Conservation (phyloP, 1,284 basidiomycete species). For the Tremellales sp. region DNA sequence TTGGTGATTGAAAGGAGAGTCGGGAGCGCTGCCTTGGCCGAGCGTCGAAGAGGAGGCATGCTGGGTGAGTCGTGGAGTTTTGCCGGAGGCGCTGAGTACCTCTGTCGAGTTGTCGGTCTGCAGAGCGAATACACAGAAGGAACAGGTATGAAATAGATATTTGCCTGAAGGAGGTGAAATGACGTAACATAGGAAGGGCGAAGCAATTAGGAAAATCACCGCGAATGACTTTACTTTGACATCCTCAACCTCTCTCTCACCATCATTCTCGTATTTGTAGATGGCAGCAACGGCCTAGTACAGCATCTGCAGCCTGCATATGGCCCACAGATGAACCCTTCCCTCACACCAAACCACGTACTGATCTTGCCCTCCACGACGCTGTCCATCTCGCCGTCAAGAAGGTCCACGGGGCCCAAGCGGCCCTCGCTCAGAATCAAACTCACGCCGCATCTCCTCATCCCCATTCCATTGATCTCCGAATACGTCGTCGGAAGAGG, state of each 20-base stretch:
- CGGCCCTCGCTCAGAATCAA: conserved; percentile 14
- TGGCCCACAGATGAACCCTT: neutral
- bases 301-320: neutral
- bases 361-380: conserved; percentile 1
- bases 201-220: neutral
- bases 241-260: conserved; percentile 9
- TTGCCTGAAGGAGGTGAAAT: neutral
- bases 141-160: neutral
- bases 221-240: conserved; percentile 6
- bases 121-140: neutral
- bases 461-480: conserved; percentile 15
- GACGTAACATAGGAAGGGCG: neutral
- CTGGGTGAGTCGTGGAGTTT: neutral
- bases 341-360: neutral
- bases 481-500: conserved; percentile 7
- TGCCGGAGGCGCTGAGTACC: neutral
- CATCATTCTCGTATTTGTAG: conserved; percentile 3
- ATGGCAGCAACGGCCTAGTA: neutral
- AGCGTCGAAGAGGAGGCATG: conserved; percentile 17
- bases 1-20: conserved; percentile 38
- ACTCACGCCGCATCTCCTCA: conserved; percentile 7
- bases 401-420: neutral
- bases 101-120: no score
- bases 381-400: neutral
- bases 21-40: conserved; percentile 21